A percentile compares a stretch with the other conserved stretches of the same genome.
phyloP scores from a whole-genome alignment of 441 rosid species.

The Populus hybrid region DNA sequence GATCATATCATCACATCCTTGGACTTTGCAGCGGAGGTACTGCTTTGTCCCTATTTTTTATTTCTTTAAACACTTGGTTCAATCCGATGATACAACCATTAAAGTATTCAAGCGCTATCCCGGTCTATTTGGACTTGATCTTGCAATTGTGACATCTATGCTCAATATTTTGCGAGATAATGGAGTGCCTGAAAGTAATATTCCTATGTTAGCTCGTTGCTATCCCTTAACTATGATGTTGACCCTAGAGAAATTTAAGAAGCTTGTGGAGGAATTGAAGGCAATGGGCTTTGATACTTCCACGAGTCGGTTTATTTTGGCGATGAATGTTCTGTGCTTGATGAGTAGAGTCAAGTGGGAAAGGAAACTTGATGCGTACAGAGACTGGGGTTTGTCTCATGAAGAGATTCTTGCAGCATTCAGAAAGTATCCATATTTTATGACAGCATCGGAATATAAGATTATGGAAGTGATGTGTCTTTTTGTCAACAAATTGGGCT shows the following conservation, averaged over 20 bases:
- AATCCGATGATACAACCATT: slow-evolving; percentile 11
- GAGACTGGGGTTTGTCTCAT: slow-evolving; percentile 32
- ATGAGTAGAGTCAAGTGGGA: slow-evolving; percentile 21
- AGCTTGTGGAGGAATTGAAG: slow-evolving; percentile 11
- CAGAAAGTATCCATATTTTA: slow-evolving; percentile 14
- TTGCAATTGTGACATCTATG: not conserved
- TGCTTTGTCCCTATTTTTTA: slow-evolving; percentile 26
- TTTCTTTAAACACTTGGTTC: slow-evolving; percentile 13
- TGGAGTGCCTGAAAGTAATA: not conserved
- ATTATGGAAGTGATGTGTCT: slow-evolving; percentile 17
- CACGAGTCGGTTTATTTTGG: slow-evolving; percentile 5
- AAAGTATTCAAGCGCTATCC: not conserved
- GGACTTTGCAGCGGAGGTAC: slow-evolving; percentile 16
- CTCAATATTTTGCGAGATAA: not conserved
- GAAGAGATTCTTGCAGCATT: slow-evolving; percentile 19
- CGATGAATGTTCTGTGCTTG: not conserved
- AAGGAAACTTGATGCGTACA: slow-evolving; percentile 16
- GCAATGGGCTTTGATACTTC: slow-evolving; percentile 26
- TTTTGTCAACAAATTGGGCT: slow-evolving; percentile 18
- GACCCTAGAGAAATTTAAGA: not conserved
- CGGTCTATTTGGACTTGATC: not conserved
- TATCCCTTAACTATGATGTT: not conserved
- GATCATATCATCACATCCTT: slow-evolving; percentile 7
- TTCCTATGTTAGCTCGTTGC: not conserved
- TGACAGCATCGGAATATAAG: slow-evolving; percentile 15